A percentile compares a stretch with the other conserved stretches of the same genome.
These are phyloP conservation scores for Microbotryum intermedium DNA, from an alignment of 1,284 basidiomycete species.

Conservation along the genomic window DNA sequence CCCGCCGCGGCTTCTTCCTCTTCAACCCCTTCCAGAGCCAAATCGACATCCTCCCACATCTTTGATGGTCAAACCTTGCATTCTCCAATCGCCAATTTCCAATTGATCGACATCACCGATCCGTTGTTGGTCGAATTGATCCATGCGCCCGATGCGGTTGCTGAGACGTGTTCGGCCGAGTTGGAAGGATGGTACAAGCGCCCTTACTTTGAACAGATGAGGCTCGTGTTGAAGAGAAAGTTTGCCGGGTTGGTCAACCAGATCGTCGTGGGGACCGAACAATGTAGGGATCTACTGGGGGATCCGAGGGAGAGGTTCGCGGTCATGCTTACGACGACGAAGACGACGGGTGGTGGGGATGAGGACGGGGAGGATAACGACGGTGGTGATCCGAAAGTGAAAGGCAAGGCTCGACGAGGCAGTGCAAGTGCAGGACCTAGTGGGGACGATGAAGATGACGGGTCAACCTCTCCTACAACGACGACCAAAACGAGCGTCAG, in stretches of 20 bases:
- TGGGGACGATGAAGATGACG: too few relatives aligned
- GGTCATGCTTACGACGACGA: too few relatives aligned
- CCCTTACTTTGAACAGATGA: not conserved
- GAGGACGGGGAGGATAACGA: too few relatives aligned
- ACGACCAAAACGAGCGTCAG: too few relatives aligned
- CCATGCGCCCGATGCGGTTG: slow-evolving; percentile 36
- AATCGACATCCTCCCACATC: slow-evolving; percentile 53
- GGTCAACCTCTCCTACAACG: too few relatives aligned
- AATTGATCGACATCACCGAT: slow-evolving; percentile 84
- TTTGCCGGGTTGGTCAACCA: not conserved
- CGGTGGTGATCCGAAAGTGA: too few relatives aligned
- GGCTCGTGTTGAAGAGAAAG: not conserved
- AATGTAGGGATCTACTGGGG: not conserved
- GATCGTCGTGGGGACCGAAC: not conserved
- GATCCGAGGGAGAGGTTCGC: too few relatives aligned
- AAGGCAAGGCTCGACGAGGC: too few relatives aligned
- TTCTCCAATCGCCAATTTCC: slow-evolving; percentile 79
- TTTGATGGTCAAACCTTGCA: slow-evolving; percentile 77
- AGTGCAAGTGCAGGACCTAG: too few relatives aligned
- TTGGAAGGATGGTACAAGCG: not conserved
- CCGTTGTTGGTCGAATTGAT: slow-evolving; percentile 71
- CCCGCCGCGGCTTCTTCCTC: not conserved
- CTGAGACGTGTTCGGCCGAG: not conserved
- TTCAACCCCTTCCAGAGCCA: slow-evolving; percentile 31
- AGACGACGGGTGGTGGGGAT: too few relatives aligned